Base-by-base conservation (phyloP, 2,329 filamentous ascomycete genomes). In the Chaetomium globosum region DNA sequence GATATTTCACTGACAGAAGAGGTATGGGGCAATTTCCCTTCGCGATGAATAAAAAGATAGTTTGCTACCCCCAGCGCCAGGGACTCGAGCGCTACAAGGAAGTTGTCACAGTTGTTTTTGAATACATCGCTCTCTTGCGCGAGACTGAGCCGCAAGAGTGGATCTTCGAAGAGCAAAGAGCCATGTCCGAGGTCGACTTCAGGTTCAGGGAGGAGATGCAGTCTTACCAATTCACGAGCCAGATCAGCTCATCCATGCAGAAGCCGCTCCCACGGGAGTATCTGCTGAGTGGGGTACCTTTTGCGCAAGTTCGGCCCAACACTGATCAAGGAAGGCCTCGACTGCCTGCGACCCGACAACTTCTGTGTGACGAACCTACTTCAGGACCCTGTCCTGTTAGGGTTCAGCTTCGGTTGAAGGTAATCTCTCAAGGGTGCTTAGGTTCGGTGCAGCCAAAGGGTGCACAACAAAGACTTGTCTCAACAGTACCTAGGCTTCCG, bases 111-210 rank as follows among this genome's bases (percentile, higher is more conserved):
- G 86, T 89, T 33, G 84, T 97, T 67, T 97, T 97, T 79, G 89
- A 96, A 75, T 99, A 99, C 73, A 88, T 98, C 68, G 88, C 92
- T 12, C 85, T 99, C 76, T 85, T 99, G 63, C 88, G 87, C 68
- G 91, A 96, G 72, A 83, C 84, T 2, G 85, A 89, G 6, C 93
- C 94, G 0, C 89, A 96, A 71, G 83, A 96, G 75, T 98, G 95
- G 95, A 93, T 98, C 64, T 93, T 95, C 65, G 87, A 96, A 39
- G 95, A 99, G 78, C 90, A 95, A 77, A 94, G 93, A 77, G 88
- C 89, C 46, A 88, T 98, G 79, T 89, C 91, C 53, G 93, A 98
- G 71, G 92, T 98, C 13, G 91, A 96, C 71, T 99, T 99, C 82
- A 91, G 90, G 70, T 99, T 96, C 79, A 92, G 89, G 77, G 92